phyloP scores from a whole-genome alignment of 805 yeast genomes.

The Wickerhamomyces canadensis region DNA sequence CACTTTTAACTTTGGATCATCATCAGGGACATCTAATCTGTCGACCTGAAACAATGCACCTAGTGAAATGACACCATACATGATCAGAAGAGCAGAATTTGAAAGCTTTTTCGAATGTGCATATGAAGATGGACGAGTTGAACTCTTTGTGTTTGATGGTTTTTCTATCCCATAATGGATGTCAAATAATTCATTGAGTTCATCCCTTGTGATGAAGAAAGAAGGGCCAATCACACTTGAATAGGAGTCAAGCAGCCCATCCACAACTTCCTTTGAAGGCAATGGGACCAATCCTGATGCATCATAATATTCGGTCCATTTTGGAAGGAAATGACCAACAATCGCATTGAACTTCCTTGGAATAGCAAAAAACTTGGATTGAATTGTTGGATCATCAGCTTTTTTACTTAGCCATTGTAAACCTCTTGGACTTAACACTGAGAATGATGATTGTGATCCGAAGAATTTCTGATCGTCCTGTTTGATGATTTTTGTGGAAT shows the following conservation, averaged over 20 bases:
- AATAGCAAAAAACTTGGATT: slow-evolving; percentile 21
- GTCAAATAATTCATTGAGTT: slow-evolving; percentile 15
- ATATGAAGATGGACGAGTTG: no score
- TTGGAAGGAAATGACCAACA: slow-evolving; percentile 17
- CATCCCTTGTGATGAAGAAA: slow-evolving; percentile 11
- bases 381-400: slow-evolving; percentile 14
- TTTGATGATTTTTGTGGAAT: slow-evolving; percentile 1
- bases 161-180: slow-evolving; percentile 12
- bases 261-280: slow-evolving; percentile 25
- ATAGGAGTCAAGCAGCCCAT: slow-evolving; percentile 11
- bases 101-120: slow-evolving; percentile 8
- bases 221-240: slow-evolving; percentile 7
- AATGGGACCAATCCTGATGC: slow-evolving; percentile 22
- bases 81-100: slow-evolving; percentile 28
- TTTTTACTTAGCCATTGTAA: slow-evolving; percentile 31
- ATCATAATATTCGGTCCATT: slow-evolving; percentile 32
- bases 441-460: slow-evolving; percentile 25
- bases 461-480: slow-evolving; percentile 13
- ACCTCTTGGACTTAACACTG: slow-evolving; percentile 37
- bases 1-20: slow-evolving; percentile 12
- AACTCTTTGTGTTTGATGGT: slow-evolving; percentile 3
- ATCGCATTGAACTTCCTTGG: slow-evolving; percentile 14
- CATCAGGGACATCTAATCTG: background rate
- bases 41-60: slow-evolving; percentile 10
- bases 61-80: slow-evolving; percentile 26